These are phyloP conservation scores for Venturia aucupariae DNA, from an alignment of 2,329 filamentous ascomycete genomes.

Conservation along the genomic window DNA sequence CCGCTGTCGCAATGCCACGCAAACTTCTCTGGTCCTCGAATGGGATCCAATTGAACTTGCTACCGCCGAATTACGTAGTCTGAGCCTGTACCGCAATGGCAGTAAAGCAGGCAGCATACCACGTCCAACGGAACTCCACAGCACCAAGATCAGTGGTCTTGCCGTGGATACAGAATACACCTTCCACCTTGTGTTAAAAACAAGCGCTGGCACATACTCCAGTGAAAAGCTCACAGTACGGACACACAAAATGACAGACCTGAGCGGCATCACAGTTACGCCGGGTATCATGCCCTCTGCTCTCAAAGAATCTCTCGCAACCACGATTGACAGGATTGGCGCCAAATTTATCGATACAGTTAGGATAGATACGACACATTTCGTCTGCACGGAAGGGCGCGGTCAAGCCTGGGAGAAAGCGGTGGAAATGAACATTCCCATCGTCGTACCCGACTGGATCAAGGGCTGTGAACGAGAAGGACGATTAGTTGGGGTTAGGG, in stretches of 20 bases:
- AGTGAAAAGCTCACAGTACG: slow-evolving; percentile 77
- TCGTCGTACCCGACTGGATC: slow-evolving; percentile 94
- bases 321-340: slow-evolving; percentile 77
- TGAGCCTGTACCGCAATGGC: slow-evolving; percentile 89
- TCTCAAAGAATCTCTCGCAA: slow-evolving; percentile 61
- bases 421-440: slow-evolving; percentile 93
- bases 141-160: slow-evolving; percentile 92
- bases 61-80: slow-evolving; percentile 79
- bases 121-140: slow-evolving; percentile 73
- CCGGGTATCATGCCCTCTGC: slow-evolving; percentile 72
- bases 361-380: slow-evolving; percentile 95
- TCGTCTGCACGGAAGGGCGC: slow-evolving; percentile 88
- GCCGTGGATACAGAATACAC: slow-evolving; percentile 95
- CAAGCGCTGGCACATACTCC: slow-evolving; percentile 76
- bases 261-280: slow-evolving; percentile 91
- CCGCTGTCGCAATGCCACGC: slow-evolving; percentile 91
- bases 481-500: slow-evolving; percentile 84
- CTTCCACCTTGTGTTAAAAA: slow-evolving; percentile 87
- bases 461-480: slow-evolving; percentile 92
- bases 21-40: slow-evolving; percentile 96
- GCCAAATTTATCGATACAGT: slow-evolving; percentile 85
- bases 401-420: slow-evolving; percentile 93
- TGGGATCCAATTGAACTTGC: slow-evolving; percentile 94
- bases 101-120: slow-evolving; percentile 96
- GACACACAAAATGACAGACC: slow-evolving; percentile 97